Evolutionary conservation across 2,329 filamentous ascomycete genomes (phyloP).

Genomic region (Phialemonium atrogriseum): DNA sequence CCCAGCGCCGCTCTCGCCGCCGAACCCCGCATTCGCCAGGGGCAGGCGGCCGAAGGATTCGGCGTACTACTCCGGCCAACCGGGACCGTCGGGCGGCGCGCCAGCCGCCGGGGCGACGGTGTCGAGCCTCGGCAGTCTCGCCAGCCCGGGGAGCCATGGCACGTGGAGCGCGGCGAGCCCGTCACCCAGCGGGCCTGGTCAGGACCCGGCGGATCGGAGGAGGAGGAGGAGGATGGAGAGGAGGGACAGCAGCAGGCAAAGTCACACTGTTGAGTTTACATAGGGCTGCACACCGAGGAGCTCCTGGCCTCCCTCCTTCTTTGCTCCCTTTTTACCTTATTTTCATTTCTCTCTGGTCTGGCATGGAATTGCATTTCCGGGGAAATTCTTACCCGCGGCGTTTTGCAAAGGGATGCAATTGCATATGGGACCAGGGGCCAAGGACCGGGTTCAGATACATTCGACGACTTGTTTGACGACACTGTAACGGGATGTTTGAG

Average conservation of each 20-base stretch:
- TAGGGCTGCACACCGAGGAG: too few relatives aligned
- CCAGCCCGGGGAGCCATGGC: conserved; percentile 36
- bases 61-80: conserved; percentile 50
- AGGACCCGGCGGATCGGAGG: conserved; percentile 40
- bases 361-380: too few relatives aligned
- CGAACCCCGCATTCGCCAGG: conserved; percentile 47
- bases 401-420: too few relatives aligned
- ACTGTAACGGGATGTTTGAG: too few relatives aligned
- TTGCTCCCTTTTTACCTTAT: too few relatives aligned
- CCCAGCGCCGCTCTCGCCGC: conserved; percentile 41
- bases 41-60: conserved; percentile 48
- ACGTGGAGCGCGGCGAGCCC: conserved; percentile 47
- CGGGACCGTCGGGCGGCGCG: conserved; percentile 30
- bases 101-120: conserved; percentile 32
- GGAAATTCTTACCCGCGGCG: too few relatives aligned
- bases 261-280: conserved; percentile 17
- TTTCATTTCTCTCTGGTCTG: too few relatives aligned
- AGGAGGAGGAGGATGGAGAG: conserved; percentile 49
- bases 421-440: too few relatives aligned
- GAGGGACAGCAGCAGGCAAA: conserved; percentile 29
- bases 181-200: conserved; percentile 31
- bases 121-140: conserved; percentile 38
- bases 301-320: too few relatives aligned
- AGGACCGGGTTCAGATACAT: too few relatives aligned
- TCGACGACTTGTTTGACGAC: too few relatives aligned